These are phyloP conservation scores for Fusarium kyushuense DNA, from an alignment of 2,329 filamentous ascomycete genomes.

Conservation along the genomic window DNA sequence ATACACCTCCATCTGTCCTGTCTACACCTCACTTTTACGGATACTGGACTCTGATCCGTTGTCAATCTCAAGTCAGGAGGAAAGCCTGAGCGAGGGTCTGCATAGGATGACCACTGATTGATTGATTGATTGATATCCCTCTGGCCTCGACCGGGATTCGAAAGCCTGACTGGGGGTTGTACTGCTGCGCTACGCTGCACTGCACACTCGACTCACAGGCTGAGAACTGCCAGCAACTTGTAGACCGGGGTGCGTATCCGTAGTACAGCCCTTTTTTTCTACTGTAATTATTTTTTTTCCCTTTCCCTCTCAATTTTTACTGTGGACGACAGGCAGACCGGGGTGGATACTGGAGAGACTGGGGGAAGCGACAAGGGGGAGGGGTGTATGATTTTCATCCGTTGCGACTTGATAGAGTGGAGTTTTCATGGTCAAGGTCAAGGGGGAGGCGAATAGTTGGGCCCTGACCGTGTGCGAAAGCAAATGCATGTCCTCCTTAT, in stretches of 20 bases:
- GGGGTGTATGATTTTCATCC: conserved; percentile 39
- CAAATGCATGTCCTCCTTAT: conserved; percentile 27
- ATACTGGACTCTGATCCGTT: conserved; percentile 22
- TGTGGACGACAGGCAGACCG: conserved; percentile 39
- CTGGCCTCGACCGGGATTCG: conserved; percentile 31
- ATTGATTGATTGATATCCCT: conserved; percentile 33
- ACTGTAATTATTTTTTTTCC: conserved; percentile 27
- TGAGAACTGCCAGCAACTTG: conserved; percentile 20
- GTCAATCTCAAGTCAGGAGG: conserved; percentile 44
- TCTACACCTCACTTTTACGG: conserved; percentile 21
- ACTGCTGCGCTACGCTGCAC: conserved; percentile 5
- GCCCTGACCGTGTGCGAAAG: conserved; percentile 26
- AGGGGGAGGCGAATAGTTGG: conserved; percentile 40
- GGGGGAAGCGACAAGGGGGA: conserved; percentile 37
- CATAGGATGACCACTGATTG: conserved; percentile 24
- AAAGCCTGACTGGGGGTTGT: conserved; percentile 18
- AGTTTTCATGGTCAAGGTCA: conserved; percentile 30
- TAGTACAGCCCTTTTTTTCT: conserved; percentile 17
- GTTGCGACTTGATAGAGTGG: conserved; percentile 35
- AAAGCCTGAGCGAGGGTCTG: conserved; percentile 31
- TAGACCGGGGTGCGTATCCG: conserved; percentile 26
- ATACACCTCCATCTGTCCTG: conserved; percentile 20
- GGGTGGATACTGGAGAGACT: conserved; percentile 45
- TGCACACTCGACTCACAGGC: conserved; percentile 4
- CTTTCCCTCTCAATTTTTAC: conserved; percentile 16